Evolutionary conservation across 1,284 basidiomycete species (phyloP), one percentile per base, ranked within the genome.

Genomic region (Bondarzewia mesenterica): DNA sequence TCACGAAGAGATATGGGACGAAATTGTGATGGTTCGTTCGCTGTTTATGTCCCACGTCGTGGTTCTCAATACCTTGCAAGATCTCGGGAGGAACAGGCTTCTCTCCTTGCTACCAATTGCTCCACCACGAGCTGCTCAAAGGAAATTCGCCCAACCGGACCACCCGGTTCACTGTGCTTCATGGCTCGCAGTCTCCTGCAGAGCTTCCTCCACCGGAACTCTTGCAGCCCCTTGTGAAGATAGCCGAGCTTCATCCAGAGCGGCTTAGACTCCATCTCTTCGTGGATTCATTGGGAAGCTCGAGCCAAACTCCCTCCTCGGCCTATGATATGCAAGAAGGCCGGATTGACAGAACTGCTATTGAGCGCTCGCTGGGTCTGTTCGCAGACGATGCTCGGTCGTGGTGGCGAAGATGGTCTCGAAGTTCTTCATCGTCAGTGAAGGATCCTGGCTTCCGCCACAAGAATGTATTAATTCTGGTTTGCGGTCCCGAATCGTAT

Each of bases 51-150:
- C 35, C 25, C n/a, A 10, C 7, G 12, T 12, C 39, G 5, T 35
- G 16, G 18, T 44, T 26, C 40, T 20, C 26, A 45, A 4, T 21
- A 18, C 15, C 7, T 43, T 26, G 16, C 23, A 49, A 91, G 88
- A 80, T 91, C 46, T 89, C 85, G 38, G 88, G 88, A 36, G 88
- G 88, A 25, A 91, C 89, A 4, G 88, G 89, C 22, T 80, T 91
- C 43, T 82, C 88, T 12, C 88, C 88, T 5, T 89, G 89, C 57
- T 79, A 78, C 58, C 88, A 91, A 59, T 67, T 88, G 23, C 53
- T 71, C 22, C 60, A 71, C 54, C 51, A 58, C 21, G 53, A 54
- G 36, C 50, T 74, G 75, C 58, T 74, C 72, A 60, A 63, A 60
- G 25, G 54, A 71, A 36, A 70, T 74, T 48, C 61, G 60, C 23